Percentiles rank a stretch among this genome's conserved stretches.
These are phyloP conservation scores for Flaveria linearis DNA, from an alignment of 129 eudicot genomes.

Conservation along the genomic window DNA sequence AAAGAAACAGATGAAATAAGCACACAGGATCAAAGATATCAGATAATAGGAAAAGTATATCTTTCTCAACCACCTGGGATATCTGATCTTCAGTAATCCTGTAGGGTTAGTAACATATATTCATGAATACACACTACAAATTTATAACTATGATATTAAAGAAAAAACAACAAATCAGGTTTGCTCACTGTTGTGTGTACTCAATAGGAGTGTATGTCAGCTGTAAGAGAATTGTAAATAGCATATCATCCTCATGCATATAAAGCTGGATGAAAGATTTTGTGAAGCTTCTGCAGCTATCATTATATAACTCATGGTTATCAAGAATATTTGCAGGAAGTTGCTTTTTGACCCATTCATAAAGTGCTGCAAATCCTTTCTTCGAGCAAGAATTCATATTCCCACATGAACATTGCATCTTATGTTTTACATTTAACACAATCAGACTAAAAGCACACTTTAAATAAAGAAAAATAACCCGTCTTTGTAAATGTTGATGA, in stretches of 20 bases:
- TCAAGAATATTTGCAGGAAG: constrained; percentile 42
- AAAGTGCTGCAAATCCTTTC: constrained; percentile 54
- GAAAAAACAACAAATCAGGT: not conserved
- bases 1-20: constrained; percentile 74
- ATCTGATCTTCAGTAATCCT: constrained; percentile 38
- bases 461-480: constrained; percentile 60
- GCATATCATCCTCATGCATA: constrained; percentile 89
- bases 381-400: constrained; percentile 34
- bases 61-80: constrained; percentile 41
- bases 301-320: constrained; percentile 35
- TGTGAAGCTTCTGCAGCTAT: constrained; percentile 54
- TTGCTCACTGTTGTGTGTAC: constrained; percentile 47
- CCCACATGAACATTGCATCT: constrained; percentile 40
- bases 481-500: constrained; percentile 67
- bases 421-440: constrained; percentile 25
- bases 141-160: not conserved
- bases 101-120: constrained; percentile 1
- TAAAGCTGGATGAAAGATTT: constrained; percentile 70
- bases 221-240: constrained; percentile 80
- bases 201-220: constrained; percentile 44
- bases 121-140: not conserved
- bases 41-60: constrained; percentile 45
- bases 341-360: constrained; percentile 58
- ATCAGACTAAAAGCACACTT: constrained; percentile 58
- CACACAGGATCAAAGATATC: constrained; percentile 62